Percentiles rank a stretch among this genome's conserved stretches.
Evolutionary conservation across 768 basidiomycete species (phyloP).

Genomic region (Mrakia gelida): DNA sequence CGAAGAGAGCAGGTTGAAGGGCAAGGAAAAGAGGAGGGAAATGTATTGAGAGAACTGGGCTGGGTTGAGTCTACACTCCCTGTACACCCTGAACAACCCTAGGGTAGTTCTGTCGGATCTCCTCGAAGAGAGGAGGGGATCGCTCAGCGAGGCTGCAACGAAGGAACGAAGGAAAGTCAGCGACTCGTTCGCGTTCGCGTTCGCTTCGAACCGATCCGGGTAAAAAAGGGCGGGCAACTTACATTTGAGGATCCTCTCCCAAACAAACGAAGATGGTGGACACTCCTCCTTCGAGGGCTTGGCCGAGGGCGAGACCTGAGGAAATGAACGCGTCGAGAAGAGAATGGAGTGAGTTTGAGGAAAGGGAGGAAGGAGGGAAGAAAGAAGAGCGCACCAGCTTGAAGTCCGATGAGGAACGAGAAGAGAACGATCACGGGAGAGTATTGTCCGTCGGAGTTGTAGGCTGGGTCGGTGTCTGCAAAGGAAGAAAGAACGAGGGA

Average conservation of each 20-base stretch:
- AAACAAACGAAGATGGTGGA: slow-evolving; percentile 87
- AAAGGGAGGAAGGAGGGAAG: too few relatives aligned
- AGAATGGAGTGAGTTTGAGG: too few relatives aligned
- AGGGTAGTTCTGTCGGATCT: slow-evolving; percentile 64
- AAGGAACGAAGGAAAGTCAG: too few relatives aligned
- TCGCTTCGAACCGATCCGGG: too few relatives aligned
- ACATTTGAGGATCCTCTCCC: slow-evolving; percentile 68
- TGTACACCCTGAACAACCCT: slow-evolving; percentile 62
- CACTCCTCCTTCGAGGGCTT: slow-evolving; percentile 77
- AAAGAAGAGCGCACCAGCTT: slow-evolving; percentile 38
- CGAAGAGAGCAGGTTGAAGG: too few relatives aligned
- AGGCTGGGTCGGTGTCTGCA: slow-evolving; percentile 66
- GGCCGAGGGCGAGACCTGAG: slow-evolving; percentile 56
- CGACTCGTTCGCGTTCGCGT: too few relatives aligned
- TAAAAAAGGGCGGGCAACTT: too few relatives aligned
- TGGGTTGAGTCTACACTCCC: not conserved
- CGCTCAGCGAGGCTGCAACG: slow-evolving; percentile 53
- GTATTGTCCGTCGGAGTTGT: slow-evolving; percentile 69
- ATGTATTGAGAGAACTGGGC: not conserved
- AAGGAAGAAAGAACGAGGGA: not conserved
- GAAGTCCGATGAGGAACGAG: slow-evolving; percentile 71
- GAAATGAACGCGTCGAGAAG: too few relatives aligned
- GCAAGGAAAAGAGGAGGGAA: too few relatives aligned
- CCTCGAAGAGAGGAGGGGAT: slow-evolving; percentile 63
- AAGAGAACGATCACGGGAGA: slow-evolving; percentile 72